Evolutionary conservation across 306 rosid species (phyloP).

Genomic region (Trichosanthes cucumerina): DNA sequence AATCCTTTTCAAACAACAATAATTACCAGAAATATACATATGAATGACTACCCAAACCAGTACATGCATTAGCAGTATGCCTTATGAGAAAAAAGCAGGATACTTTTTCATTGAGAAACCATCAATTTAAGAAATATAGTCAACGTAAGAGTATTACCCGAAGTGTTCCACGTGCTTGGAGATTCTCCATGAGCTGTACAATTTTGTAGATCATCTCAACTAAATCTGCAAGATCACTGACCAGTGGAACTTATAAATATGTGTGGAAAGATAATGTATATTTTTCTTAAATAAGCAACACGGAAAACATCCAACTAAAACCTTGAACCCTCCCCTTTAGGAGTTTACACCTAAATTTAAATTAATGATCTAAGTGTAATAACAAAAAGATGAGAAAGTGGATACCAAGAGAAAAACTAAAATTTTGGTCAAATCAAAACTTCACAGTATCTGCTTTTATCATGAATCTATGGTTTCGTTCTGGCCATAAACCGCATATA

Average conservation of each 20-base stretch:
- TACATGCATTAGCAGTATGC: background rate
- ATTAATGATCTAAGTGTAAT: background rate
- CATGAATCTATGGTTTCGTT: background rate
- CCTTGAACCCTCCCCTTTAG: background rate
- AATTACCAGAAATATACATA: background rate
- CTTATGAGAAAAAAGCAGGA: background rate
- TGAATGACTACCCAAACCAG: background rate
- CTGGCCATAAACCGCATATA: background rate
- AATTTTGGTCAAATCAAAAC: background rate
- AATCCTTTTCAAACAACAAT: background rate
- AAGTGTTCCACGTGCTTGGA: conserved; percentile 76
- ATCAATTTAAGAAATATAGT: background rate
- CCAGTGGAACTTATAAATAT: conserved; percentile 18
- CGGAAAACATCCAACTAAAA: background rate
- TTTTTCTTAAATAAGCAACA: background rate
- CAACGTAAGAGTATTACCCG: conserved; percentile 44
- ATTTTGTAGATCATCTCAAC: conserved; percentile 68
- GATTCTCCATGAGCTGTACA: conserved; percentile 60
- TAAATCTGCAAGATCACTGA: conserved; percentile 86
- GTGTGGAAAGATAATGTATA: background rate
- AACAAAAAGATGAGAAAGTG: background rate
- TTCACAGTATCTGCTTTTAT: background rate
- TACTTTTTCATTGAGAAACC: background rate
- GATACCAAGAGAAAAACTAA: background rate
- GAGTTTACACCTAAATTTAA: background rate